Base-by-base conservation (phyloP, 345 rosid species). In the Syzygium aromaticum region DNA sequence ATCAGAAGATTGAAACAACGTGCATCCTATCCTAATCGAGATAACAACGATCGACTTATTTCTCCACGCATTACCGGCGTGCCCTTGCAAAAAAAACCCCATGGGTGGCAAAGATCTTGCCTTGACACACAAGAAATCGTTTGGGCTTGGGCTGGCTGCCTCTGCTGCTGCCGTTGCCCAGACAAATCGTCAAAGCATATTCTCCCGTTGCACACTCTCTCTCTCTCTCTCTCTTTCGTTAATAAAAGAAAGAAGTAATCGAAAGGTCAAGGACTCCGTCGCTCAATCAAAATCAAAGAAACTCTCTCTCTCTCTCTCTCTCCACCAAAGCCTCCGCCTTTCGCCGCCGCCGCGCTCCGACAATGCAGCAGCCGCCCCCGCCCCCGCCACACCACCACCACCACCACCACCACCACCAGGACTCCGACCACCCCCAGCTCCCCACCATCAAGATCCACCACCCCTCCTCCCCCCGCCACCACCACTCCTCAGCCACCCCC, bases 381-480 rank as follows among this genome's bases (percentile, higher is more conserved):
- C 73, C 51, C 2, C 11, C 23, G 49, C 77, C 4, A 46, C 38
- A 52, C 25, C 51, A 6, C 84, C 82, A 88, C 86, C 90, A 86
- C 28, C 89, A 86, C n/a, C 89, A 88, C 22, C 77, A 86, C 89
- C 54, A 43, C 88, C 64, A 28, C 64, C 64, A 43, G 46, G 64
- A 28, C 88, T 51, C 91, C 49, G 96, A 95, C 30, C 90, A 92
- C 43, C 95, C 93, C 59, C 94, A 92, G 38, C 98, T 95, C 73
- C 98, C 98, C 11, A 91, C 93, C 86, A 94, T 96, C 92, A 95
- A 93, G 89, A 95, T 94, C 94, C 96, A 92, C 90, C 96, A 90
- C 89, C 92, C 90, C 84, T 88, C 90, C 51, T 84, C 90, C 88
- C 91, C 92, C n/a, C 86, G 89, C 84, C 90, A 90, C 91, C 90